Percentiles rank a stretch among this genome's conserved stretches.
Evolutionary conservation across 345 rosid species (phyloP).

Genomic region (Rhodamnia rubescens): DNA sequence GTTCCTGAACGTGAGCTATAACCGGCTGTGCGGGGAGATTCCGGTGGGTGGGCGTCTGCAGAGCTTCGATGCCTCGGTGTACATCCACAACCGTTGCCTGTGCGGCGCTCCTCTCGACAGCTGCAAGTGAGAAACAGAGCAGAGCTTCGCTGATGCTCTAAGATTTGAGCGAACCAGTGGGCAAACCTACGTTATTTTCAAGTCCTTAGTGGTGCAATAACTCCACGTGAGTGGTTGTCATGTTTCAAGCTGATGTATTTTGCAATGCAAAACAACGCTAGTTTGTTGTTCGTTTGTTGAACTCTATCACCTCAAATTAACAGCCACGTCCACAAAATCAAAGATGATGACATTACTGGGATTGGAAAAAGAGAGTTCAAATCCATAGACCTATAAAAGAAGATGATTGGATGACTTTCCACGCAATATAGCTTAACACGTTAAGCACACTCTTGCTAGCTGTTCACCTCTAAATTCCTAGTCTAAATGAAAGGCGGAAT

Average conservation of each 20-base stretch:
- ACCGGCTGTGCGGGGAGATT: slow-evolving; percentile 5
- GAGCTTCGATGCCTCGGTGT: background rate
- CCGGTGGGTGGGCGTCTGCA: slow-evolving; percentile 6
- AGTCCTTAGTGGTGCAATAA: background rate
- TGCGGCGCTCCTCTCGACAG: slow-evolving; percentile 4
- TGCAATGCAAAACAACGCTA: background rate
- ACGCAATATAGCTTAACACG: background rate
- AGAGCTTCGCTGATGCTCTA: background rate
- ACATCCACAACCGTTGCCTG: slow-evolving; percentile 5
- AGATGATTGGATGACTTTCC: background rate
- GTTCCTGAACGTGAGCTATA: slow-evolving; percentile 5
- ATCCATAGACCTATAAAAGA: background rate
- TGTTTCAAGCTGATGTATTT: background rate
- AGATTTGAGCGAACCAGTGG: background rate
- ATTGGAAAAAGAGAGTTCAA: background rate
- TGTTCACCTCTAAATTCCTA: background rate
- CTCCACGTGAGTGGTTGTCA: background rate
- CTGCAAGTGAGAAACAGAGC: background rate
- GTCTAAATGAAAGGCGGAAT: background rate
- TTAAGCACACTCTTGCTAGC: background rate
- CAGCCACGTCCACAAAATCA: background rate
- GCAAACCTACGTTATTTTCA: background rate
- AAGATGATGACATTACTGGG: background rate
- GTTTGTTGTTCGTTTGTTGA: background rate
- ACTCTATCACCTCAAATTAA: background rate